Percentiles rank a stretch among this genome's conserved stretches.
Evolutionary conservation across 1,139 yeast species (phyloP).

Genomic region (Yamadazyma siamensis): DNA sequence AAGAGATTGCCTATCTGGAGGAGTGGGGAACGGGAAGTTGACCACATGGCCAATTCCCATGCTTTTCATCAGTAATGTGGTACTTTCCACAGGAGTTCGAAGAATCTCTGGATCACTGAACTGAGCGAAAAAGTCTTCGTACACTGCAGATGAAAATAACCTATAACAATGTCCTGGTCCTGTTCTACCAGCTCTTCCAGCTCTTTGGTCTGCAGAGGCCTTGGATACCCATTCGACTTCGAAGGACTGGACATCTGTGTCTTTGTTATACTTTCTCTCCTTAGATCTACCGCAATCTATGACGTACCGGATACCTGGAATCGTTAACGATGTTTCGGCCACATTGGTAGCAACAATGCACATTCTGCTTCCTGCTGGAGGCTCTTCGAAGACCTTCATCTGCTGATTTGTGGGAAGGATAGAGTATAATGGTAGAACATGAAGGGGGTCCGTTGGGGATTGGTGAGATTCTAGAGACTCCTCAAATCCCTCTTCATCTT

Average conservation of each 20-base stretch:
- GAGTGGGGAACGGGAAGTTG: conserved; percentile 96
- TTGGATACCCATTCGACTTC: conserved; percentile 91
- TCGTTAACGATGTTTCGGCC: conserved; percentile 96
- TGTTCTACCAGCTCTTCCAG: conserved; percentile 99
- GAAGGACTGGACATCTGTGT: conserved; percentile 89
- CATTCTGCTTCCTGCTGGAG: conserved; percentile 81
- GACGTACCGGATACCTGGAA: conserved; percentile 93
- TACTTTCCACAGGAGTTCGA: conserved; percentile 95
- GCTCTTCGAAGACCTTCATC: conserved; percentile 84
- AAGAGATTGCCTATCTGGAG: conserved; percentile 68
- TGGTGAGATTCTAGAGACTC: conserved; percentile 76
- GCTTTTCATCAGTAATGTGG: conserved; percentile 89
- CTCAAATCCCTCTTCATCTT: conserved; percentile 89
- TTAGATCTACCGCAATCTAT: conserved; percentile 94
- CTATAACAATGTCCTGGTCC: conserved; percentile 99
- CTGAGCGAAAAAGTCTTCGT: conserved; percentile 77
- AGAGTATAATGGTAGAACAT: conserved; percentile 90
- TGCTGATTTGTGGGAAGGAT: conserved; percentile 90
- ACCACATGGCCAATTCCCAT: conserved; percentile 92
- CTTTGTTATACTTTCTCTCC: conserved; percentile 78
- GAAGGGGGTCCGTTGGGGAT: conserved; percentile 74
- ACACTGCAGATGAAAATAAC: conserved; percentile 91
- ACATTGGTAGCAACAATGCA: conserved; percentile 97
- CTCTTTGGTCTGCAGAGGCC: conserved; percentile 92
- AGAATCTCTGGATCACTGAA: conserved; percentile 87